A percentile compares a stretch with the other conserved stretches of the same genome.
Evolutionary conservation across 768 basidiomycete genomes (phyloP).

Genomic region (Calocybe indica): DNA sequence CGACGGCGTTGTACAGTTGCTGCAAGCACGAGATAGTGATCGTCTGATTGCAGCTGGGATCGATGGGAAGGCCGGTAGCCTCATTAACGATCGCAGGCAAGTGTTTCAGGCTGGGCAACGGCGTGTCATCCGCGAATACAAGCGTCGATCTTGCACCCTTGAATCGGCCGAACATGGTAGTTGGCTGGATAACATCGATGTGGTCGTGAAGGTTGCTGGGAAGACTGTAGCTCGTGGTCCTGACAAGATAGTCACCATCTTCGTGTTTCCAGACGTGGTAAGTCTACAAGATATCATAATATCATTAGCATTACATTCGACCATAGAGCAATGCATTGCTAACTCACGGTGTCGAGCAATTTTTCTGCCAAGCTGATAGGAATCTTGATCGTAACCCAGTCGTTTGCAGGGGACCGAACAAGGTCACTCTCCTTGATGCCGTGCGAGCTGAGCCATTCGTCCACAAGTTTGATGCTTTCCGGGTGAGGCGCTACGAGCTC

Average conservation of each 20-base stretch:
- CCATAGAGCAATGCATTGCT: background rate
- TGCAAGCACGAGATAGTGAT: conserved; percentile 50
- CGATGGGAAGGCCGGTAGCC: conserved; percentile 28
- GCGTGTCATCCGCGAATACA: conserved; percentile 15
- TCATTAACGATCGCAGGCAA: conserved; percentile 3
- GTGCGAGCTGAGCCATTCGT: conserved; percentile 54
- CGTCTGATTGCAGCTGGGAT: conserved; percentile 40
- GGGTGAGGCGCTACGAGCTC: conserved; percentile 53
- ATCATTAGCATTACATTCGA: background rate
- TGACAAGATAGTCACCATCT: conserved; percentile 47
- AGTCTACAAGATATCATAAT: conserved; percentile 29
- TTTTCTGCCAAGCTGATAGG: conserved; percentile 54
- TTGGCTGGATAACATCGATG: conserved; percentile 65
- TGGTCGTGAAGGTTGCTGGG: conserved; percentile 52
- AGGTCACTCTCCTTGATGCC: conserved; percentile 43
- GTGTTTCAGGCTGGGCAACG: conserved; percentile 8
- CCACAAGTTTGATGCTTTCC: conserved; percentile 46
- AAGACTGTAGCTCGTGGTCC: conserved; percentile 64
- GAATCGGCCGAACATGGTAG: conserved; percentile 51
- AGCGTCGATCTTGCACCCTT: conserved; percentile 11
- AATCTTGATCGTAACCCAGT: conserved; percentile 62
- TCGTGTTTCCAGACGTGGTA: conserved; percentile 59
- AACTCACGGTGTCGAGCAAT: conserved; percentile 52
- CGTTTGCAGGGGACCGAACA: conserved; percentile 49
- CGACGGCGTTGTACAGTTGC: conserved; percentile 49